Conservation (phyloP, 495 filamentous ascomycete genomes). For the Pyrenula aspistea region DNA sequence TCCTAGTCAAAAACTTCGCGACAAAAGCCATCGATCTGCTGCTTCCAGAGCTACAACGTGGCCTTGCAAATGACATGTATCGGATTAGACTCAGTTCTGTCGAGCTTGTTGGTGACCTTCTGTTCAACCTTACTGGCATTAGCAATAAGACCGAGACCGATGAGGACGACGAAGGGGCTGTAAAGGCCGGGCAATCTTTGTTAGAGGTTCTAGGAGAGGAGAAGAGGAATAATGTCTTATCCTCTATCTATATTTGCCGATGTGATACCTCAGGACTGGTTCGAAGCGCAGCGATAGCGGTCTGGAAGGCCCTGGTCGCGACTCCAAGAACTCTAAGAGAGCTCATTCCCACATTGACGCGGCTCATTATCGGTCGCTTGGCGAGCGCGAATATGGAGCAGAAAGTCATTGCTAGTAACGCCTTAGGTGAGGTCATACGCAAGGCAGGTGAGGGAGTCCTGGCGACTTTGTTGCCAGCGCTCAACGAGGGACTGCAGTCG, state of each 20-base stretch:
- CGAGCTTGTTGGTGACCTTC: slow-evolving; percentile 87
- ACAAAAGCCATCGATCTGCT: slow-evolving; percentile 87
- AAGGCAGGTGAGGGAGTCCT: slow-evolving; percentile 93
- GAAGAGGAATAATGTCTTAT: slow-evolving; percentile 88
- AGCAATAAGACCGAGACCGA: slow-evolving; percentile 72
- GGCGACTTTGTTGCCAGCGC: slow-evolving; percentile 73
- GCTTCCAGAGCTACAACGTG: slow-evolving; percentile 87
- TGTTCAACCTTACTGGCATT: slow-evolving; percentile 97
- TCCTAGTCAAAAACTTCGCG: slow-evolving; percentile 96
- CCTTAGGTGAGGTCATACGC: slow-evolving; percentile 87
- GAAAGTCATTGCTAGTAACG: slow-evolving; percentile 95
- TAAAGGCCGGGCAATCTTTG: slow-evolving; percentile 79
- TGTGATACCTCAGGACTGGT: slow-evolving; percentile 93
- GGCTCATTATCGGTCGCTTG: slow-evolving; percentile 86
- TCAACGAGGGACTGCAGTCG: slow-evolving; percentile 82
- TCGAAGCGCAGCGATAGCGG: slow-evolving; percentile 75
- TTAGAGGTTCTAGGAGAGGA: slow-evolving; percentile 91
- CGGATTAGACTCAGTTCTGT: slow-evolving; percentile 96
- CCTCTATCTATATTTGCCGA: slow-evolving; percentile 90
- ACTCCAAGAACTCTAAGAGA: slow-evolving; percentile 89
- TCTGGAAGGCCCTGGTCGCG: slow-evolving; percentile 95
- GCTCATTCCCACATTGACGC: slow-evolving; percentile 83
- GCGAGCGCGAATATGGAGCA: slow-evolving; percentile 96
- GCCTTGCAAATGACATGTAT: slow-evolving; percentile 88
- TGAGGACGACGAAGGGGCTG: slow-evolving; percentile 61